Base-by-base conservation (phyloP, 768 basidiomycete species). In the Rhizopogon roseolus region DNA sequence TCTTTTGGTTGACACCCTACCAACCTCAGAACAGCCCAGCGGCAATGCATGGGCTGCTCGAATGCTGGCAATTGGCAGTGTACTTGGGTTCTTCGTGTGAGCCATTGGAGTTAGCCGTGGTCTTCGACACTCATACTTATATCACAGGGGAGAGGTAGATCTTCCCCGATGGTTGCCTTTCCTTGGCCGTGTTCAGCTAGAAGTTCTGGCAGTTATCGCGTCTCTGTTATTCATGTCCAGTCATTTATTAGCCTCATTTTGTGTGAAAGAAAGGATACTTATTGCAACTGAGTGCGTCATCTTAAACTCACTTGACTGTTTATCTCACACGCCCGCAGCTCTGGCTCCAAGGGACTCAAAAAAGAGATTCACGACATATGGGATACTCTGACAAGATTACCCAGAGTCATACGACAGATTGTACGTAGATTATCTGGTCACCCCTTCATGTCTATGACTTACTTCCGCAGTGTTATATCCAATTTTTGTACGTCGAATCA, bases 31-130 rank as follows among this genome's bases (percentile, higher is more conserved):
- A 25, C 95, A 98, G 66, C 84, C 93, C 6, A 74, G 80, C 8
- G 94, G 90, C 1, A 97, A 95, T 64, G 95, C 95, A 0, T 98
- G 95, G 95, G 95, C 93, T 0, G 92, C 90, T 0, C 75, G 88
- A n/a, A 95, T 97, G 92, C 72, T 89, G 42, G 91, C 90, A 1
- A 62, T 94, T 27, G 95, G 95, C 10, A 85, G 89, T 52, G 86
- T 96, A 0, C 73, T 84, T 2, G 94, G 93, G 0, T 96, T 94
- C 68, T 96, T 90, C 63, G 76, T 91, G 93, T 94, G 60, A 60
- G 90, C 76, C 13, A 11, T 34, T 52, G 6, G 2, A 34, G n/a
- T 42, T 11, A 2, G 17, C 6, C 39, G 50, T 8, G 2, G 7
- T 16, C 37, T 1, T 6, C 17, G 13, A 32, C 7, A 13, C 9